phyloP scores from a whole-genome alignment of 208 protist genomes.

The Leishmania arabica region DNA sequence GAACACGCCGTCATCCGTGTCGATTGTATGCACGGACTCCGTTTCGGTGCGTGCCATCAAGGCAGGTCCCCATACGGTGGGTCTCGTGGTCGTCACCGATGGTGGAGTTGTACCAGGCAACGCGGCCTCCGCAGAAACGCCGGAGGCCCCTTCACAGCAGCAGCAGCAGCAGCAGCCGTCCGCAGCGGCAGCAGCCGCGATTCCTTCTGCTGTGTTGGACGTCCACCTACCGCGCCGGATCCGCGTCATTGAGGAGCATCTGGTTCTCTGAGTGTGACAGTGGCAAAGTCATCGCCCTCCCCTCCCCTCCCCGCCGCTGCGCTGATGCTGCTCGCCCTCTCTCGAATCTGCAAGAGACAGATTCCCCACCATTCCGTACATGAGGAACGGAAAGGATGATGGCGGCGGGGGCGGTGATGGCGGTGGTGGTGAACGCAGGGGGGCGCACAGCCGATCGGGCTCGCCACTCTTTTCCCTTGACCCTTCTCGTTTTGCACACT shows the following conservation, averaged over 20 bases:
- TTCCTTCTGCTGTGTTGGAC: not conserved
- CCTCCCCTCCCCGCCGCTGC: not conserved
- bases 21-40: conserved; percentile 14
- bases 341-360: not conserved
- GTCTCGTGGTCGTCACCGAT: not conserved
- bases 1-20: not conserved
- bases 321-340: not conserved
- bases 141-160: not conserved
- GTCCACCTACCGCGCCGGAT: not conserved
- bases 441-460: not conserved
- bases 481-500: not conserved
- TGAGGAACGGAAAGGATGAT: not conserved
- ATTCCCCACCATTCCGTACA: not conserved
- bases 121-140: not conserved
- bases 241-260: not conserved
- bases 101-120: not conserved
- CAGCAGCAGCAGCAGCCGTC: not conserved
- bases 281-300: not conserved
- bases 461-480: not conserved
- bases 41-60: conserved; percentile 3
- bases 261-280: not conserved
- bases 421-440: not conserved
- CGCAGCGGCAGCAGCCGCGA: not conserved
- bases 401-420: not conserved
- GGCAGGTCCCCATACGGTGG: not conserved